phyloP scores from a whole-genome alignment of 1,284 basidiomycete species.

The Malassezia globosa region DNA sequence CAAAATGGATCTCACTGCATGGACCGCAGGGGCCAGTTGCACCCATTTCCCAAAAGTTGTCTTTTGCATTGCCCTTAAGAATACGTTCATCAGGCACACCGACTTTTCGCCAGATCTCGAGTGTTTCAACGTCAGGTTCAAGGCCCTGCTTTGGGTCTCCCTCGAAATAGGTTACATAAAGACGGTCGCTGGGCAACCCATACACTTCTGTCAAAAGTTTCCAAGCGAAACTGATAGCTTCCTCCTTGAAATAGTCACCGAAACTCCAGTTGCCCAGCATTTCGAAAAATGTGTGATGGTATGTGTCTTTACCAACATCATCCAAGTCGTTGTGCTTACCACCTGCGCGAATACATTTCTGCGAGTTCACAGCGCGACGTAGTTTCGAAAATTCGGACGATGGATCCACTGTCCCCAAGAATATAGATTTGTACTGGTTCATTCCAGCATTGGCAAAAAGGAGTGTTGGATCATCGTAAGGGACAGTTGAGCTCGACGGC shows the following conservation, averaged over 20 bases:
- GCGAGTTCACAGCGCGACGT: slow-evolving; percentile 84
- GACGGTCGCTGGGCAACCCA: slow-evolving; percentile 72
- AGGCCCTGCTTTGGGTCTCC: slow-evolving; percentile 78
- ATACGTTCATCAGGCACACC: slow-evolving; percentile 83
- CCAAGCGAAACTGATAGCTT: slow-evolving; percentile 86
- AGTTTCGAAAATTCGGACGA: slow-evolving; percentile 75
- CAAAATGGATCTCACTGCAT: slow-evolving; percentile 93
- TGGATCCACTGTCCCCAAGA: slow-evolving; percentile 89
- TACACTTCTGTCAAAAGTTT: slow-evolving; percentile 81
- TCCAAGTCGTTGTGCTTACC: slow-evolving; percentile 99
- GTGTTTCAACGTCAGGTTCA: slow-evolving; percentile 71
- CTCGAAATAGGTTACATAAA: slow-evolving; percentile 97
- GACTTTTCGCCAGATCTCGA: slow-evolving; percentile 71
- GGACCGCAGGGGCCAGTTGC: slow-evolving; percentile 94
- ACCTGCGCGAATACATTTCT: slow-evolving; percentile 95
- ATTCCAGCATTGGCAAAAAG: slow-evolving; percentile 82
- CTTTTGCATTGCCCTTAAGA: slow-evolving; percentile 84
- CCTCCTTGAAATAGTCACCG: slow-evolving; percentile 98
- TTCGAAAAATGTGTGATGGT: slow-evolving; percentile 93
- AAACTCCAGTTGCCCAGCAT: slow-evolving; percentile 99
- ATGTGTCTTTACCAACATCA: slow-evolving; percentile 94
- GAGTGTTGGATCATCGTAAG: slow-evolving; percentile 78
- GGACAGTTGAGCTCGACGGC: slow-evolving; percentile 83
- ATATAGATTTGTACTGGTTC: slow-evolving; percentile 72
- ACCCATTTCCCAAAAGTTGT: slow-evolving; percentile 99